Conservation (phyloP, 2,329 filamentous ascomycete species). For the Epichloe bromicola region DNA sequence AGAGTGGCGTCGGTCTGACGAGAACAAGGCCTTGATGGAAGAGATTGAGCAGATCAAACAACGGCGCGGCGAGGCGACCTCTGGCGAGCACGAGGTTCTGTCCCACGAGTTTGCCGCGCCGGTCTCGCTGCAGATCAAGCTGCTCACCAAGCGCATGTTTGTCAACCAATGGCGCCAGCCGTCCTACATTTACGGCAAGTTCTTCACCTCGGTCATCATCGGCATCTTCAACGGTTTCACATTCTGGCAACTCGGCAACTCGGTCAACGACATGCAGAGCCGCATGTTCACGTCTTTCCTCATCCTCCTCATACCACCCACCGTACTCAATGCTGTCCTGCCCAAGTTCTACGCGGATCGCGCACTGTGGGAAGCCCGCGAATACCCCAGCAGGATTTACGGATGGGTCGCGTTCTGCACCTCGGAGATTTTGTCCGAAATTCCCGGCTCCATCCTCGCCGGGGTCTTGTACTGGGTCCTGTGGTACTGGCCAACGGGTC, state of each 20-base stretch:
- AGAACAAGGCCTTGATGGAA: slow-evolving; percentile 43
- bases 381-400: slow-evolving; percentile 63
- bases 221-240: slow-evolving; percentile 73
- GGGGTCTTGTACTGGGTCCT: slow-evolving; percentile 56
- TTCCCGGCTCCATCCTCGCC: slow-evolving; percentile 54
- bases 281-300: slow-evolving; percentile 63
- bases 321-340: slow-evolving; percentile 59
- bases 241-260: slow-evolving; percentile 56
- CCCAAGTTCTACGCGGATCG: slow-evolving; percentile 69
- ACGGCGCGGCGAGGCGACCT: slow-evolving; percentile 6
- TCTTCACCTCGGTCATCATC: slow-evolving; percentile 58
- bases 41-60: slow-evolving; percentile 52
- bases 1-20: slow-evolving; percentile 55
- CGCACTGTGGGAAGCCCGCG: slow-evolving; percentile 58
- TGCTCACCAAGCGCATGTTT: slow-evolving; percentile 59
- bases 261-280: slow-evolving; percentile 58
- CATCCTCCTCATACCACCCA: slow-evolving; percentile 52
- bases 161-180: slow-evolving; percentile 64
- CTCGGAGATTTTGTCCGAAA: slow-evolving; percentile 58
- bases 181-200: slow-evolving; percentile 63
- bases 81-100: slow-evolving; percentile 11
- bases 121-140: slow-evolving; percentile 45
- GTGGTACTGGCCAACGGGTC: slow-evolving; percentile 66
- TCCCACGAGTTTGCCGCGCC: slow-evolving; percentile 51
- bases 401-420: slow-evolving; percentile 66